Base-by-base conservation (phyloP, 1,139 yeast genomes). In the Wickerhamiella pararugosa region DNA sequence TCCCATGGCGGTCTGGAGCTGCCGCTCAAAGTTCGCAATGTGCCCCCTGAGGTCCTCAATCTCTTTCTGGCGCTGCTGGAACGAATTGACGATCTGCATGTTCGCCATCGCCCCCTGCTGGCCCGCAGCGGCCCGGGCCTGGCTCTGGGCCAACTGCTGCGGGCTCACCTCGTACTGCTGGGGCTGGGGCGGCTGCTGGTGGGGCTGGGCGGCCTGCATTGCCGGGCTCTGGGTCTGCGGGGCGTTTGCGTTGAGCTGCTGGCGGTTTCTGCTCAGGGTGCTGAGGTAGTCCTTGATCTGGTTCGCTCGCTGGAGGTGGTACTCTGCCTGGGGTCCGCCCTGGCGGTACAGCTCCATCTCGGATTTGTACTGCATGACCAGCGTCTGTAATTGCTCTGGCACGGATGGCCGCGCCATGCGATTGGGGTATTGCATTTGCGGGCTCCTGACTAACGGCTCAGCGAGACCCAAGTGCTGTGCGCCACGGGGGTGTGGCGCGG, bases 251-350 rank as follows among this genome's bases (percentile, higher is more conserved):
- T 36, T 39, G 38, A 45, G 31, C 34, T 53, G 56, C 29, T 50
- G 49, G 42, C 56, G 60, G 42, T 57, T 52, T 46, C 49, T 62
- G 50, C 53, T 60, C 43, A 70, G 67, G 45, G 65, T 68, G 50
- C 53, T 60, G 43, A 70, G 67, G 45, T 65, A 68, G 57, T 64
- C 67, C 51, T 70, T 73, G 51, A 82, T 75, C 45, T 72, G 72
- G 44, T 80, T 80, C 2, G 90, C 92, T 47, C 75, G 76, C 48
- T 68, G 65, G 50, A 73, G 63, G 54, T 79, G 83, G 51, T 71
- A 76, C 55, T 73, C 74, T n/a, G 87, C 90, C 50, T 72, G 76
- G 0, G 73, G 77, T 6, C 81, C 71, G 21, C 28, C 29, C 40
- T 75, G 77, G 8, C 64, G 60, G 5, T 79, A 79, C 0, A 67